Evolutionary conservation across 1,139 yeast species (phyloP).

Genomic region (Pichia sp.): DNA sequence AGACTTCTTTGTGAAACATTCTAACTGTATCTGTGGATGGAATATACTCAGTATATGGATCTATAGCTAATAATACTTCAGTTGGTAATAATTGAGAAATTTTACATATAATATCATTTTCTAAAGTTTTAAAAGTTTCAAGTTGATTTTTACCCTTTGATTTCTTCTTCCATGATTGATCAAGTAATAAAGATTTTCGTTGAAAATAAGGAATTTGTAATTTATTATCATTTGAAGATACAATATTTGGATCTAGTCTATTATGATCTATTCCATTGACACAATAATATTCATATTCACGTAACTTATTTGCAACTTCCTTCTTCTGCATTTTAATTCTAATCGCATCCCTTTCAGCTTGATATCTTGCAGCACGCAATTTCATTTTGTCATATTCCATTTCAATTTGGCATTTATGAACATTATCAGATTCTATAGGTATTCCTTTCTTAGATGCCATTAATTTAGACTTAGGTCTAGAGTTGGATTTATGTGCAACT

Average conservation of each 20-base stretch:
- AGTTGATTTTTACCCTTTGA: too few relatives aligned
- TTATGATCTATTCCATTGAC: constrained; percentile 12
- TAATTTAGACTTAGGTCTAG: too few relatives aligned
- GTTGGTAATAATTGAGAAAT: constrained; percentile 3
- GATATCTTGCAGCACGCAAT: constrained; percentile 7
- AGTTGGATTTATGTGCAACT: too few relatives aligned
- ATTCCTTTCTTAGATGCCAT: too few relatives aligned
- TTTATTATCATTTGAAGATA: background rate
- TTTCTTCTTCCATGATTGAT: too few relatives aligned
- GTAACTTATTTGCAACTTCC: constrained; percentile 5
- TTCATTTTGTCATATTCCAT: constrained; percentile 11
- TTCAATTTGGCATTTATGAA: constrained; percentile 7
- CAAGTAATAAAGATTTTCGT: too few relatives aligned
- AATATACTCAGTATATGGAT: background rate
- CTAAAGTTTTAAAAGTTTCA: background rate
- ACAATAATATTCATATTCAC: constrained; percentile 15
- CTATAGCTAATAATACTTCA: background rate
- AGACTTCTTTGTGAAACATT: constrained; percentile 8
- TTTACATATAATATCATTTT: constrained; percentile 1
- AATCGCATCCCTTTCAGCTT: constrained; percentile 6
- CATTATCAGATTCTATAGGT: too few relatives aligned
- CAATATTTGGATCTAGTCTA: background rate
- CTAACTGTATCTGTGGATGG: constrained; percentile 7
- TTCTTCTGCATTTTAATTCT: background rate
- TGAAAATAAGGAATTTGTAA: too few relatives aligned